A percentile compares a stretch with the other conserved stretches of the same genome.
Evolutionary conservation across 1,139 yeast species (phyloP).

Genomic region (Protomyces pachydermus): DNA sequence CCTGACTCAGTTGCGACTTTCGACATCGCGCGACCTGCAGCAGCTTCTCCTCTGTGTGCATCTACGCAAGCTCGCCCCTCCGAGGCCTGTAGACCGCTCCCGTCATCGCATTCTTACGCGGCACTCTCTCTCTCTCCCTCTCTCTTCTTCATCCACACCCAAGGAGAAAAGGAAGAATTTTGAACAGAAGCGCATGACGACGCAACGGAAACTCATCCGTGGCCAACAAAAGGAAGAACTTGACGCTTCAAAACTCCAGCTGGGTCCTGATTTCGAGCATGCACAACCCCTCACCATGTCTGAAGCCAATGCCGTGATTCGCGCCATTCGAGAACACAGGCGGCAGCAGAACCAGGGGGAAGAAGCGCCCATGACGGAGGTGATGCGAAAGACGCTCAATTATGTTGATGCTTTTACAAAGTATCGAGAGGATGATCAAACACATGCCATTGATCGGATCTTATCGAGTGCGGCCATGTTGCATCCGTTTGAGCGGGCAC

Average conservation of each 20-base stretch:
- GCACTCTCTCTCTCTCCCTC: background rate
- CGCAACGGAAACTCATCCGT: slow-evolving; percentile 13
- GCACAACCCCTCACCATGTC: slow-evolving; percentile 30
- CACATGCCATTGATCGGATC: slow-evolving; percentile 69
- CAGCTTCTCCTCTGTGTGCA: background rate
- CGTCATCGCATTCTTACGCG: background rate
- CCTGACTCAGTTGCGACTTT: background rate
- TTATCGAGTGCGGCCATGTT: slow-evolving; percentile 37
- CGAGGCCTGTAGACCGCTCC: background rate
- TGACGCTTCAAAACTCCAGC: slow-evolving; percentile 29
- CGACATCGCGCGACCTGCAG: too few relatives aligned
- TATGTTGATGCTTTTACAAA: slow-evolving; percentile 81
- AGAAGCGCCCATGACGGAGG: slow-evolving; percentile 38
- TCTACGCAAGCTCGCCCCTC: background rate
- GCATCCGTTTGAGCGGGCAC: slow-evolving; percentile 96
- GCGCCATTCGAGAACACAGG: slow-evolving; percentile 28
- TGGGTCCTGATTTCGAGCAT: slow-evolving; percentile 30
- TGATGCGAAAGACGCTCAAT: slow-evolving; percentile 85
- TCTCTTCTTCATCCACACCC: background rate
- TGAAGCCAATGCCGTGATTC: slow-evolving; percentile 30
- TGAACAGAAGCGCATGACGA: slow-evolving; percentile 7
- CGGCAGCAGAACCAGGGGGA: slow-evolving; percentile 24
- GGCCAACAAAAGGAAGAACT: slow-evolving; percentile 25
- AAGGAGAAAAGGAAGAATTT: background rate
- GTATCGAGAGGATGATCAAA: slow-evolving; percentile 86